These are phyloP conservation scores for Usnea hakonensis DNA, from an alignment of 495 filamentous ascomycete species.

Conservation along the genomic window DNA sequence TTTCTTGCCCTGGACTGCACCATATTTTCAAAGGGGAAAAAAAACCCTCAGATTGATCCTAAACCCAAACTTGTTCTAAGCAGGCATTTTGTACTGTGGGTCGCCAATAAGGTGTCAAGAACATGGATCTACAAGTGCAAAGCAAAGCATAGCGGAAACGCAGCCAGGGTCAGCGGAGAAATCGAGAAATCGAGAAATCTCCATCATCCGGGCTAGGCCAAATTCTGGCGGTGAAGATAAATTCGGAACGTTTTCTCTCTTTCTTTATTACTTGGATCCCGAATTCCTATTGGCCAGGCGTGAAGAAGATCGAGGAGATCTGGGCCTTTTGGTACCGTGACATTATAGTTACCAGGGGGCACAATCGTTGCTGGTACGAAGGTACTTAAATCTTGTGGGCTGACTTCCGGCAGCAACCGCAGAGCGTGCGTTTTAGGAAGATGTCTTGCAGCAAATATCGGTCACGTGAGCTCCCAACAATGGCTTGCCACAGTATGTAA, in stretches of 20 bases:
- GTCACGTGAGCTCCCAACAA: conserved; percentile 12
- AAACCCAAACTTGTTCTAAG: neutral
- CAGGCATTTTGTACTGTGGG: neutral
- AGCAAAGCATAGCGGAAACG: conserved; percentile 1
- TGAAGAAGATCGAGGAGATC: conserved; percentile 3
- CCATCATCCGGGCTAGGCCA: neutral
- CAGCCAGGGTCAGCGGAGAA: conserved; percentile 2
- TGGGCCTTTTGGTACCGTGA: neutral
- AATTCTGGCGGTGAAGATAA: neutral
- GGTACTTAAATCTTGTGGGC: neutral
- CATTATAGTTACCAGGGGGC: neutral
- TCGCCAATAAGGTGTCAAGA: conserved; percentile 7
- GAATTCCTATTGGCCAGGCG: neutral
- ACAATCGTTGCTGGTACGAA: neutral
- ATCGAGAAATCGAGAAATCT: too few relatives aligned
- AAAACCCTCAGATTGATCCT: neutral
- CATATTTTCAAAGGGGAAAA: too few relatives aligned
- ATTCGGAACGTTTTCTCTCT: neutral
- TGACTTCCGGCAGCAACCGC: conserved; percentile 15
- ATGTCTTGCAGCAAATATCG: conserved; percentile 16
- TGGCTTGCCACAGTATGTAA: neutral
- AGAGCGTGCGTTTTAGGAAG: conserved; percentile 2
- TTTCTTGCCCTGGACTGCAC: neutral
- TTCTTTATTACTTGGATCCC: neutral
- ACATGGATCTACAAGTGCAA: conserved; percentile 7